These are phyloP conservation scores for maize (Zea mays) DNA, from an alignment of 176 grass and related monocot genomes.

Conservation along the genomic window DNA sequence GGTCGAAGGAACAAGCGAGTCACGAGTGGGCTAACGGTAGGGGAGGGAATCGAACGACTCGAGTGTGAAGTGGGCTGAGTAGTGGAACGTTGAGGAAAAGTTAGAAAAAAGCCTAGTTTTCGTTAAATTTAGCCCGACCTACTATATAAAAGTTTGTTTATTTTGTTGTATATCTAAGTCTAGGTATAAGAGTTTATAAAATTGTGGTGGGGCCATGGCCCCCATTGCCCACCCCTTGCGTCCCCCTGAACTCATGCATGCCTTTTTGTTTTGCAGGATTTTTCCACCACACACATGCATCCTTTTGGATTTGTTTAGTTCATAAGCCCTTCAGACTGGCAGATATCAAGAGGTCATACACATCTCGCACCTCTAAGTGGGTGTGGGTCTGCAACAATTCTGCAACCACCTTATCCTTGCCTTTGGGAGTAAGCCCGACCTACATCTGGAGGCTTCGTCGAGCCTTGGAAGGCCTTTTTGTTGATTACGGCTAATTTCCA, in stretches of 20 bases:
- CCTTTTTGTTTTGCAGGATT: slow-evolving; percentile 34
- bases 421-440: slow-evolving; percentile 55
- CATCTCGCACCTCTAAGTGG: slow-evolving; percentile 69
- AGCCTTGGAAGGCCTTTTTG: slow-evolving; percentile 64
- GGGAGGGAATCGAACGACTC: too few species aligned
- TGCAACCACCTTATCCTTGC: slow-evolving; percentile 33
- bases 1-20: too few species aligned
- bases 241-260: background rate
- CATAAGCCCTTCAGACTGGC: slow-evolving; percentile 61
- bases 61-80: too few species aligned
- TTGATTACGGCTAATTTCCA: slow-evolving; percentile 76
- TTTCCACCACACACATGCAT: slow-evolving; percentile 23
- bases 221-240: too few species aligned
- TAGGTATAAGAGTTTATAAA: too few species aligned
- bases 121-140: too few species aligned
- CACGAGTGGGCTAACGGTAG: too few species aligned
- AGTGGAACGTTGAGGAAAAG: too few species aligned
- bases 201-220: too few species aligned
- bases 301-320: slow-evolving; percentile 47
- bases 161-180: too few species aligned
- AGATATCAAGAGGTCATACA: slow-evolving; percentile 50
- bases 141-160: too few species aligned
- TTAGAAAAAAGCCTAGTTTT: too few species aligned
- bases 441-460: slow-evolving; percentile 71
- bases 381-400: slow-evolving; percentile 61